A percentile compares a stretch with the other conserved stretches of the same genome.
phyloP scores from a whole-genome alignment of 169 alveolate species.

The Plasmodium knowlesi region DNA sequence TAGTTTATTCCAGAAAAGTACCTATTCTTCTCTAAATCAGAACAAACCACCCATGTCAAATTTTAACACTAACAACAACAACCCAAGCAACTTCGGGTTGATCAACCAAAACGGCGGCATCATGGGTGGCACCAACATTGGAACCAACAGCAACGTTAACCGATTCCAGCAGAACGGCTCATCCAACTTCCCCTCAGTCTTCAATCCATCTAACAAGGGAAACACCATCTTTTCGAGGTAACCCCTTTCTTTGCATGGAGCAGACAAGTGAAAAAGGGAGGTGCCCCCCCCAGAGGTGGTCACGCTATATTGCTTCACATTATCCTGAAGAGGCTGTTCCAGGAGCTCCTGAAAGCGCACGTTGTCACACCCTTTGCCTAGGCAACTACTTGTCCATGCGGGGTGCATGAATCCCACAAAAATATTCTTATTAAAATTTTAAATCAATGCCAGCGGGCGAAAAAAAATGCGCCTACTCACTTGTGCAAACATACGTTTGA shows the following conservation, averaged over 20 bases:
- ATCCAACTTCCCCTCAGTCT: conserved; percentile 1
- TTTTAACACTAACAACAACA: background rate
- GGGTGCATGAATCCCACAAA: background rate
- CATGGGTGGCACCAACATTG: background rate
- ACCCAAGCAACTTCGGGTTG: background rate
- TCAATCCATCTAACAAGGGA: conserved; percentile 4
- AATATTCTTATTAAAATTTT: background rate
- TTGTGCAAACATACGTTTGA: background rate
- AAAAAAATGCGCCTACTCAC: background rate
- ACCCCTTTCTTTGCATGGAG: background rate
- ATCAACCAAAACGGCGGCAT: background rate
- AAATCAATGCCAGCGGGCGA: background rate
- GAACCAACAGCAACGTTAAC: background rate
- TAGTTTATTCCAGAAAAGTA: conserved; percentile 18
- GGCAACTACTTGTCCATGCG: background rate
- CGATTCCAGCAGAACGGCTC: conserved; percentile 18
- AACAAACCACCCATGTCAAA: conserved; percentile 1
- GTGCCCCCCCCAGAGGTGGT: background rate
- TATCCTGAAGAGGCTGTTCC: background rate
- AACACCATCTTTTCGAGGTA: conserved; percentile 53
- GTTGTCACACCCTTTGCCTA: background rate
- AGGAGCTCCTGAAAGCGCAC: background rate
- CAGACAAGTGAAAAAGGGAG: background rate
- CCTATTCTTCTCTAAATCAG: background rate
- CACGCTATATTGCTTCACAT: background rate